phyloP scores from a whole-genome alignment of 495 filamentous ascomycete genomes.

The Annulohypoxylon nitens region DNA sequence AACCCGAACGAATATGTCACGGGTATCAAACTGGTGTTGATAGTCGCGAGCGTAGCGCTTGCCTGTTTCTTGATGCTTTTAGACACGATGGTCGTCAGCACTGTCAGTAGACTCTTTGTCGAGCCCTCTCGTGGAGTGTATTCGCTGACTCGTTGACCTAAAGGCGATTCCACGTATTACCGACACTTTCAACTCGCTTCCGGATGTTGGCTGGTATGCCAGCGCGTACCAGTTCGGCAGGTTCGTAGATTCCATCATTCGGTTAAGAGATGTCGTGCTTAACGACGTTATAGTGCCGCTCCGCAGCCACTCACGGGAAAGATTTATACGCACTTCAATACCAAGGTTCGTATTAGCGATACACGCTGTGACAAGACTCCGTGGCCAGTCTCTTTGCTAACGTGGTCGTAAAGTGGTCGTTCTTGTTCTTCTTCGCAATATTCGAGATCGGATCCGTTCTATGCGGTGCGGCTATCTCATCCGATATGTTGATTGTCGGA shows the following conservation, averaged over 20 bases:
- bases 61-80: constrained; percentile 63
- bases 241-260: constrained; percentile 4
- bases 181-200: constrained; percentile 54
- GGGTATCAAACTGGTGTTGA: constrained; percentile 1
- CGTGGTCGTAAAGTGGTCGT: constrained; percentile 42
- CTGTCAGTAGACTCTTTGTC: constrained; percentile 28
- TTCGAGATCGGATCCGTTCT: constrained; percentile 64
- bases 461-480: constrained; percentile 62
- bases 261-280: not conserved
- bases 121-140: not conserved
- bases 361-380: not conserved
- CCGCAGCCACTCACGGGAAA: constrained; percentile 57
- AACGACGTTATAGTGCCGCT: constrained; percentile 41
- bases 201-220: constrained; percentile 66
- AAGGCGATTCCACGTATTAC: constrained; percentile 54
- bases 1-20: not conserved
- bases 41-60: constrained; percentile 44
- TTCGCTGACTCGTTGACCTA: not conserved
- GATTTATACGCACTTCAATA: constrained; percentile 54
- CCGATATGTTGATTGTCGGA: constrained; percentile 62
- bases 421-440: constrained; percentile 53
- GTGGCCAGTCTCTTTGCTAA: not conserved
- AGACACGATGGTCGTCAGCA: constrained; percentile 60
- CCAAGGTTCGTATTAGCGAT: constrained; percentile 40
- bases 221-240: constrained; percentile 29